These are phyloP conservation scores for Pyrus hybrid DNA, from an alignment of 331 rosid genomes.

Conservation along the genomic window DNA sequence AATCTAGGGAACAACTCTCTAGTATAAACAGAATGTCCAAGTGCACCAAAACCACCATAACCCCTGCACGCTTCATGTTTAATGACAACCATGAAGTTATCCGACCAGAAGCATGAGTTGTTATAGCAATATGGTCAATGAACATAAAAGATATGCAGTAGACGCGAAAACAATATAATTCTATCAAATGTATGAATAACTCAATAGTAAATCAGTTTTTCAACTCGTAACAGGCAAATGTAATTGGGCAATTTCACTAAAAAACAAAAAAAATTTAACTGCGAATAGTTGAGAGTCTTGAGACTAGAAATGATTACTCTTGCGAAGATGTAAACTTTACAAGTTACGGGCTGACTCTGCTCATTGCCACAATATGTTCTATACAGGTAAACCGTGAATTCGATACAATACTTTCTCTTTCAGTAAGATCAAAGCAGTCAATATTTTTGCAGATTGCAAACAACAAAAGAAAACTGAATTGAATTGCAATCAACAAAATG, in stretches of 20 bases:
- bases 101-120: conserved; percentile 2
- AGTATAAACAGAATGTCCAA: conserved; percentile 79
- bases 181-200: neutral
- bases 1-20: conserved; percentile 74
- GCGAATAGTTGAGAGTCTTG: neutral
- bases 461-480: neutral
- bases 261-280: neutral
- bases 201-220: neutral
- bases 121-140: neutral
- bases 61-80: conserved; percentile 83
- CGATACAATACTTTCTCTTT: neutral
- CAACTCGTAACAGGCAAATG: neutral
- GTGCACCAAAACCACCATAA: conserved; percentile 96
- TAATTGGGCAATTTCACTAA: neutral
- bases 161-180: neutral
- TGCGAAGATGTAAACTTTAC: neutral
- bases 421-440: neutral
- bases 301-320: neutral
- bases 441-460: neutral
- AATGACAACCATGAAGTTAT: conserved; percentile 26
- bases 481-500: neutral
- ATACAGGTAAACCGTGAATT: neutral
- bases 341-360: neutral
- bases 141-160: neutral
- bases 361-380: neutral